Conservation (phyloP, 2,329 filamentous ascomycete genomes). For the Beauveria sp. region DNA sequence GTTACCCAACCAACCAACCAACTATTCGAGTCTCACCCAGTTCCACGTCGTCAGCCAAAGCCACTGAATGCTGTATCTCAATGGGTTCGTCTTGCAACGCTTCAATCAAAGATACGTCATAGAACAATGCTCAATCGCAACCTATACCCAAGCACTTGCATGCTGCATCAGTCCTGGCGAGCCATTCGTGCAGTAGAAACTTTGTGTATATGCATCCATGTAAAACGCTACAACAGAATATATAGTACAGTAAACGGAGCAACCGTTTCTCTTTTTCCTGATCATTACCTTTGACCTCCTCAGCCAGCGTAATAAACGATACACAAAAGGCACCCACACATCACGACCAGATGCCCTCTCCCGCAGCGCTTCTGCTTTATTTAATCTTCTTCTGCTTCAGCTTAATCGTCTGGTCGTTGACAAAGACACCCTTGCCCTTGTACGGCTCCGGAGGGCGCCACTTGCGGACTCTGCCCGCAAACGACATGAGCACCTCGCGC, state of each 20-base stretch:
- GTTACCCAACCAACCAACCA: too few relatives aligned
- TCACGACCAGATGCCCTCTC: background rate
- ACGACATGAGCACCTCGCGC: slow-evolving; percentile 80
- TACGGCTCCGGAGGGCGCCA: slow-evolving; percentile 95
- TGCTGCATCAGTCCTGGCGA: background rate
- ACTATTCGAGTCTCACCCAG: too few relatives aligned
- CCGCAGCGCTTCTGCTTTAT: slow-evolving; percentile 36
- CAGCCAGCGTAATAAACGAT: background rate
- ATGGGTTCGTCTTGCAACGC: too few relatives aligned
- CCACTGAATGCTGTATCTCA: too few relatives aligned
- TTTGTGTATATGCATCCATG: slow-evolving; percentile 3
- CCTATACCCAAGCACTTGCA: background rate
- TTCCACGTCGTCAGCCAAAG: background rate
- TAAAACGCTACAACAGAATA: slow-evolving; percentile 7
- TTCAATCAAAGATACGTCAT: background rate
- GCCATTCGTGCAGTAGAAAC: background rate
- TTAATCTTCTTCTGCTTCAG: slow-evolving; percentile 97
- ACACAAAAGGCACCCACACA: background rate
- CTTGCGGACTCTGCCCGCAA: slow-evolving; percentile 78
- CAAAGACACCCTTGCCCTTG: slow-evolving; percentile 98
- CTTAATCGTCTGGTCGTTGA: slow-evolving; percentile 96
- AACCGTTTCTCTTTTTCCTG: background rate
- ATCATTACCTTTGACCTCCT: background rate
- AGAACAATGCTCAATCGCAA: background rate
- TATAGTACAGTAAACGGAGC: slow-evolving; percentile 3